phyloP scores from a whole-genome alignment of 257 asterid genomes.

The Hygrophila difformis region DNA sequence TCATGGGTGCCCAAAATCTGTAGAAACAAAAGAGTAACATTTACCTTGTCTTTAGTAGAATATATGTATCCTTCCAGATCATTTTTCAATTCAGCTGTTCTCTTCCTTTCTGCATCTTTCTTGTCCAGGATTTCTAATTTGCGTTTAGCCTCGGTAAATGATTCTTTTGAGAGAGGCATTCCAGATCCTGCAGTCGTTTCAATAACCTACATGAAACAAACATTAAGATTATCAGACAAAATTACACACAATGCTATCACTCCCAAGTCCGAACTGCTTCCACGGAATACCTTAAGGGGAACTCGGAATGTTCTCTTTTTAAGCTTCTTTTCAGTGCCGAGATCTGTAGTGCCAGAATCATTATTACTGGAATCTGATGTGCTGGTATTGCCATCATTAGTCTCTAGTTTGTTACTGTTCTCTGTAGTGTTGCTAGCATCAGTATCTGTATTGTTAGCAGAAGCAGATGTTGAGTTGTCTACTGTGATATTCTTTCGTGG shows the following conservation, averaged over 20 bases:
- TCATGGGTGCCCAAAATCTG: constrained; percentile 1
- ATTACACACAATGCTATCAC: constrained; percentile 1
- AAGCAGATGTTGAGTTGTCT: constrained; percentile 68
- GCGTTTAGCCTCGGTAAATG: constrained; percentile 47
- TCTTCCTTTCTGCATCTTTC: constrained; percentile 92
- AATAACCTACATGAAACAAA: constrained; percentile 37
- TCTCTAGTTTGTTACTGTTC: constrained; percentile 40
- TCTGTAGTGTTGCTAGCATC: constrained; percentile 43
- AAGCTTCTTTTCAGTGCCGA: constrained; percentile 75
- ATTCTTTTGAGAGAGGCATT: constrained; percentile 67
- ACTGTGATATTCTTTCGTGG: constrained; percentile 79
- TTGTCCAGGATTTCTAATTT: constrained; percentile 78
- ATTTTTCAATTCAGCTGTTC: constrained; percentile 93
- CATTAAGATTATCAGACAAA: constrained; percentile 5
- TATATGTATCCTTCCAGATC: constrained; percentile 90
- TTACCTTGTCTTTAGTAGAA: constrained; percentile 90
- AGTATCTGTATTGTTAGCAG: constrained; percentile 48
- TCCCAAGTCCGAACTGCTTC: background rate
- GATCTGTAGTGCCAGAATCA: constrained; percentile 46
- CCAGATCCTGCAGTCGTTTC: constrained; percentile 90
- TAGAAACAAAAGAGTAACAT: constrained; percentile 12
- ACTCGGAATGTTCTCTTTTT: constrained; percentile 85
- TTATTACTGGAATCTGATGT: constrained; percentile 31
- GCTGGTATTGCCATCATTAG: constrained; percentile 32
- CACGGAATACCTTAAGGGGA: constrained; percentile 65